Evolutionary conservation across 2,329 filamentous ascomycete species (phyloP), one percentile per base, ranked within the genome.

Genomic region (Sporothrix luriei): DNA sequence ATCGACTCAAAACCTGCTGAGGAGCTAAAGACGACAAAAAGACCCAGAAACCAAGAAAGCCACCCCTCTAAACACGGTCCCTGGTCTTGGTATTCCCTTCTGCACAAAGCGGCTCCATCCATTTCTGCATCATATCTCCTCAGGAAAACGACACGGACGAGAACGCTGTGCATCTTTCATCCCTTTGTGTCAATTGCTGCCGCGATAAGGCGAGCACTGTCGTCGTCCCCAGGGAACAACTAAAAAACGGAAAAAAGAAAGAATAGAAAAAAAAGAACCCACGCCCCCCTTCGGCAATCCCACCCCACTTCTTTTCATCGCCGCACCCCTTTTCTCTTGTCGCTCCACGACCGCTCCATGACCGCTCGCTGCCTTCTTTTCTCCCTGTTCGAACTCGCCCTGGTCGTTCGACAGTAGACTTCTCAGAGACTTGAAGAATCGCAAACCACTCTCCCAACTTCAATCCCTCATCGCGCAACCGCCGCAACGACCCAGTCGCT

Each of bases 301-400:
- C 49, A 64, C 64, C 69, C 69, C 69, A 67, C 65, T 68, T 68
- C n/a, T 51, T 40, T 64, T 46, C 62, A 26, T 57, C 66, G 55
- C 57, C 55, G 49, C 57, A 64, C 65, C 69, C 65, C 69, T 68
- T 70, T 66, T 68, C 49, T 54, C 57, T 33, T 43, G 24, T 65
- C 55, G 52, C 52, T 46, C 62, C 21, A 33, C 13, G 61, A 21
- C 48, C 55, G 52, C 52, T 46, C 62, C 21, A 33, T 10, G 61
- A 21, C 48, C n/a, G 26, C 43, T 51, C 4, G 52, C 43, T 13
- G 11, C 59, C 21, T 38, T 46, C 21, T 33, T 29, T 59, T 59
- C 62, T 38, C 40, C 33, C 24, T 69, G 59, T 9, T 57, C 61
- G 59, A 29, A n/a, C 59, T 55, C 13, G n/a, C 26, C 57, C 33